These are phyloP conservation scores for Ruellia speciosa DNA, from an alignment of 305 asterid species.

Conservation along the genomic window DNA sequence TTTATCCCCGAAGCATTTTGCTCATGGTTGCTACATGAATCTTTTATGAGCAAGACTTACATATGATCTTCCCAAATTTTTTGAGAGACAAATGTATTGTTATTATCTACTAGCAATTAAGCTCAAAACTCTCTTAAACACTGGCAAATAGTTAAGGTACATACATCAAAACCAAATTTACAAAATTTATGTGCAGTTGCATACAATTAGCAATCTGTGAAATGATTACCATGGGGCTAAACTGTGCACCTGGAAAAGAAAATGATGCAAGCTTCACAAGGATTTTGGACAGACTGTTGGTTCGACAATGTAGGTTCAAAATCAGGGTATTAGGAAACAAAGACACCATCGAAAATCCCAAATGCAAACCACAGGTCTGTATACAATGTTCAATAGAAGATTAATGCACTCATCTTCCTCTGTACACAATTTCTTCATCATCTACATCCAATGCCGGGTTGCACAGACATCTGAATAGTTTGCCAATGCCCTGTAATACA, in stretches of 20 bases:
- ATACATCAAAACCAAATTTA: neutral
- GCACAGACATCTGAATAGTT: constrained; percentile 82
- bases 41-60: neutral
- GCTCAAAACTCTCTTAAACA: neutral
- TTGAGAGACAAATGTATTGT: too few species aligned
- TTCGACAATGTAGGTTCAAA: neutral
- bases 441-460: constrained; percentile 88
- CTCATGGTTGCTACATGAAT: neutral
- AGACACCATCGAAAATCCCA: neutral
- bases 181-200: neutral
- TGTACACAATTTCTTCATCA: constrained; percentile 84
- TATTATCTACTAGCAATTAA: too few species aligned
- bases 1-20: neutral
- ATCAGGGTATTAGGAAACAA: neutral
- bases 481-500: constrained; percentile 67
- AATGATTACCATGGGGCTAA: neutral
- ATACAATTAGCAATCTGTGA: neutral
- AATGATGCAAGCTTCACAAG: neutral
- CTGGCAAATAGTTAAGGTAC: neutral
- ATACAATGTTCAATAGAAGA: neutral
- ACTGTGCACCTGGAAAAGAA: neutral
- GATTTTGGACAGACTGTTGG: neutral
- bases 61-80: neutral
- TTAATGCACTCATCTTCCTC: constrained; percentile 45
- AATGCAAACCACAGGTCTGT: neutral